A percentile compares a stretch with the other conserved stretches of the same genome.
Conservation (phyloP, 163 green algal genomes). For the Coccomyxa subellipsoidea region DNA sequence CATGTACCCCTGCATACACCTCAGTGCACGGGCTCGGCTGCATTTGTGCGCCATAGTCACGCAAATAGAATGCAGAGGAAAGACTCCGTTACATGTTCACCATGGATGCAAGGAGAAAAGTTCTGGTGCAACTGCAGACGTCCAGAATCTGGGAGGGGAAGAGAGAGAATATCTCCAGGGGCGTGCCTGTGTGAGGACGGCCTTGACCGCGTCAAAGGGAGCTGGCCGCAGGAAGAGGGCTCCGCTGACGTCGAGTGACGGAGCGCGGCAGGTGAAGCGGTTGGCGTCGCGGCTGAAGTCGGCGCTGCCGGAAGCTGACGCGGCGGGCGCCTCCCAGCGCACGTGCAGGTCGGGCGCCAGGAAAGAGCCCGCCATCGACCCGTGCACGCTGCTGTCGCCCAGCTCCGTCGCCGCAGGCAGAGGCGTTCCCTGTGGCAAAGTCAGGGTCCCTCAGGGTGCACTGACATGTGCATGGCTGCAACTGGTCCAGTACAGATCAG, state of each 20-base stretch:
- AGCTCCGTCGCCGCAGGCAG: constrained; percentile 51
- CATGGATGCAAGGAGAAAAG: too few relatives aligned
- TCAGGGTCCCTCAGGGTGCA: not conserved
- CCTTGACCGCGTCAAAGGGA: constrained; percentile 36
- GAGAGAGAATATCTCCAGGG: too few relatives aligned
- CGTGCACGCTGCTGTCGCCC: constrained; percentile 44
- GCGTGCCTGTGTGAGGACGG: constrained; percentile 53
- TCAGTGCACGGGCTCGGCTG: not conserved
- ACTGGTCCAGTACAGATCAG: too few relatives aligned
- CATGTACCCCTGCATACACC: too few relatives aligned
- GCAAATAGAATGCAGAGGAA: too few relatives aligned
- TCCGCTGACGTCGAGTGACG: constrained; percentile 42
- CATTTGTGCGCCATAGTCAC: too few relatives aligned
- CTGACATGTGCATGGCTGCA: not conserved
- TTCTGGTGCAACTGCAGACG: too few relatives aligned
- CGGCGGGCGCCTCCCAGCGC: constrained; percentile 36
- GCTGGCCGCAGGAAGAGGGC: constrained; percentile 47
- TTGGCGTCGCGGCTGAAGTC: constrained; percentile 22
- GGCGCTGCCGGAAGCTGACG: constrained; percentile 20
- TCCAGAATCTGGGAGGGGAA: too few relatives aligned
- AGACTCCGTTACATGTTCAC: too few relatives aligned
- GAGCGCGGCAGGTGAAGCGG: constrained; percentile 27
- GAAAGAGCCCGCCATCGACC: constrained; percentile 67
- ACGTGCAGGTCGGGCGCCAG: constrained; percentile 54
- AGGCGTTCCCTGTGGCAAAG: constrained; percentile 13